Evolutionary conservation across 192 early-diverging fungal species (phyloP).

Genomic region (Paraglomus occultum): DNA sequence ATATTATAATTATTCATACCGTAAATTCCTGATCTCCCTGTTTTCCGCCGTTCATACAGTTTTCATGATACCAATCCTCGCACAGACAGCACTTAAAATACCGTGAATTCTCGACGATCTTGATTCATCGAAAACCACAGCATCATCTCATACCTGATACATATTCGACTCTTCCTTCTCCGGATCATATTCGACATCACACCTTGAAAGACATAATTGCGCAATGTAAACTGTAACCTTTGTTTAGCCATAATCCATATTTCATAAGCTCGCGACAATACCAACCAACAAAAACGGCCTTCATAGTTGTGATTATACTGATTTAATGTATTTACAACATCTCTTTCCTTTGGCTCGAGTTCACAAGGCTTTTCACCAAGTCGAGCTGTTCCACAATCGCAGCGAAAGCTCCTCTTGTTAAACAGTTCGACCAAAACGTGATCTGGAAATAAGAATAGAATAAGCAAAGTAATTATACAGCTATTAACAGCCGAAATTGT

Average conservation of each 20-base stretch:
- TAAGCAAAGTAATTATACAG: constrained; percentile 32
- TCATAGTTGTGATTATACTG: constrained; percentile 81
- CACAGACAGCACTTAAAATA: constrained; percentile 85
- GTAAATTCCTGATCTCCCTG: constrained; percentile 4
- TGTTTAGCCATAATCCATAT: too few relatives aligned
- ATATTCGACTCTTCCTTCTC: constrained; percentile 71
- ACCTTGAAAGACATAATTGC: constrained; percentile 49
- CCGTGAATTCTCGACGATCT: too few relatives aligned
- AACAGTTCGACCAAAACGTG: constrained; percentile 87
- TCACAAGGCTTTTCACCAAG: constrained; percentile 45
- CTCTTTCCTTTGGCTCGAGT: constrained; percentile 42
- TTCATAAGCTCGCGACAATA: too few relatives aligned
- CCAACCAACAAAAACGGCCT: constrained; percentile 77
- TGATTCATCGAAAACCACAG: too few relatives aligned
- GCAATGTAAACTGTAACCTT: too few relatives aligned
- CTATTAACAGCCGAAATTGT: not conserved
- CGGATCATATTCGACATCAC: constrained; percentile 73
- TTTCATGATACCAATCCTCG: constrained; percentile 83
- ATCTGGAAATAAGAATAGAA: constrained; percentile 39
- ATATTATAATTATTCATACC: too few relatives aligned
- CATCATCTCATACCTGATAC: constrained; percentile 43
- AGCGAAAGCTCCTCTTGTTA: constrained; percentile 79
- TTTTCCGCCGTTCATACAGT: constrained; percentile 56
- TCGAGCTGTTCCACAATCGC: constrained; percentile 80
- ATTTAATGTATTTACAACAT: constrained; percentile 63